Conservation (phyloP, 441 rosid genomes). For the Lagerstroemia fauriei region DNA sequence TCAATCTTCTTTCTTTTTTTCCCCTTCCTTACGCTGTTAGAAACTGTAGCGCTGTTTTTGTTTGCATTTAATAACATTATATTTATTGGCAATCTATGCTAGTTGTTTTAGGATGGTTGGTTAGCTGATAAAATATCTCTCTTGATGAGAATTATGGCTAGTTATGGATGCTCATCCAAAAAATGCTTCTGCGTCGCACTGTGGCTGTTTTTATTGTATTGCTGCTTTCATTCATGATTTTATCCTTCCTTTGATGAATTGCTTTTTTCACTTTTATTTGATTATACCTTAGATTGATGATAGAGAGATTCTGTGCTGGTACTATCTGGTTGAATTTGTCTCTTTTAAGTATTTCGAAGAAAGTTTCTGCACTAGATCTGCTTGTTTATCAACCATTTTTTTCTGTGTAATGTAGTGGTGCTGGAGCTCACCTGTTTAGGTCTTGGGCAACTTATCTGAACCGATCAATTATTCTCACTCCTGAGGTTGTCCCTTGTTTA, state of each 20-base stretch:
- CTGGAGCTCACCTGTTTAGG: constrained; percentile 89
- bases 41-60: background rate
- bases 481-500: constrained; percentile 57
- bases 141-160: too few relatives aligned
- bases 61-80: background rate
- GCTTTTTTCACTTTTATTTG: background rate
- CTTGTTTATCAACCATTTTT: background rate
- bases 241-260: background rate
- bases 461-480: constrained; percentile 85
- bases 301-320: background rate
- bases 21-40: background rate
- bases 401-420: constrained; percentile 56
- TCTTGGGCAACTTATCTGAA: constrained; percentile 82
- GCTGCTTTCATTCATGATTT: background rate
- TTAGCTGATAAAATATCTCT: background rate
- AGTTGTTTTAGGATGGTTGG: background rate
- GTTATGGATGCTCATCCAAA: background rate
- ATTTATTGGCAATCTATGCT: background rate
- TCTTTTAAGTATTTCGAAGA: background rate
- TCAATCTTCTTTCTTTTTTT: background rate
- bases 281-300: background rate
- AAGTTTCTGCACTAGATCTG: background rate
- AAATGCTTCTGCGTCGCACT: background rate
- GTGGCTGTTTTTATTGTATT: background rate
- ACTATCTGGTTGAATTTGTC: background rate